Conservation (phyloP, 2,329 filamentous ascomycete species). For the Raffaelea deltoideospora region DNA sequence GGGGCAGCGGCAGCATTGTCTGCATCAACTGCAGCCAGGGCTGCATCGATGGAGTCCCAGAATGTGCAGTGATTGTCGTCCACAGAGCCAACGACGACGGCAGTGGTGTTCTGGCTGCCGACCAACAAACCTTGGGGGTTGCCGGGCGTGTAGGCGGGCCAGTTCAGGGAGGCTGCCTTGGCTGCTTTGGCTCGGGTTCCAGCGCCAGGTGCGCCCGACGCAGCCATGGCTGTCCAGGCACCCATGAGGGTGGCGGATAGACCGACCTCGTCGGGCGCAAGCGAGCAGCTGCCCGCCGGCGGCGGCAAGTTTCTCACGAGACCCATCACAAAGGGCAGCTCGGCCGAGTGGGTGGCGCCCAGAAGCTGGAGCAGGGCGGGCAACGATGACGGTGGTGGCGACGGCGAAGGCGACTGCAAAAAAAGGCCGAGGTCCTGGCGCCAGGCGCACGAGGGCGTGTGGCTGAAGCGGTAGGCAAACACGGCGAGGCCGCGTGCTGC, state of each 20-base stretch:
- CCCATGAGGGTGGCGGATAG: constrained; percentile 11
- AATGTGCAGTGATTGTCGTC: not conserved
- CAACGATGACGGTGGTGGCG: no score
- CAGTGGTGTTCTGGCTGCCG: not conserved
- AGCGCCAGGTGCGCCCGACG: not conserved
- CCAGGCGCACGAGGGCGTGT: constrained; percentile 4
- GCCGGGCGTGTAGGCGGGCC: not conserved
- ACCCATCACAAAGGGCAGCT: constrained; percentile 17
- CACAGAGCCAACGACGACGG: not conserved
- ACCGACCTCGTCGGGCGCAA: constrained; percentile 9
- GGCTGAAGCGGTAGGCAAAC: constrained; percentile 4
- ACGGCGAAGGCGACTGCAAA: no score
- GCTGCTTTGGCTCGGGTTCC: no score
- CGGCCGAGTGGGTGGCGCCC: constrained; percentile 14
- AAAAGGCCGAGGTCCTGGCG: not conserved
- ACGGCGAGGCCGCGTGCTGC: not conserved
- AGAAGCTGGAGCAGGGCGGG: constrained; percentile 7
- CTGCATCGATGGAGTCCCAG: not conserved
- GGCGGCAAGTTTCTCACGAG: constrained; percentile 8
- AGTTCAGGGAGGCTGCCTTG: no score
- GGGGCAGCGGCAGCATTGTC: not conserved
- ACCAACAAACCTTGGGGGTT: no score
- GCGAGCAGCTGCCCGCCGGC: constrained; percentile 12
- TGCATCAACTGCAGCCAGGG: not conserved
- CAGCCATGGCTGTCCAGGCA: constrained; percentile 15